Conservation (phyloP, 345 rosid species). For the Eucalyptus caleyi region DNA sequence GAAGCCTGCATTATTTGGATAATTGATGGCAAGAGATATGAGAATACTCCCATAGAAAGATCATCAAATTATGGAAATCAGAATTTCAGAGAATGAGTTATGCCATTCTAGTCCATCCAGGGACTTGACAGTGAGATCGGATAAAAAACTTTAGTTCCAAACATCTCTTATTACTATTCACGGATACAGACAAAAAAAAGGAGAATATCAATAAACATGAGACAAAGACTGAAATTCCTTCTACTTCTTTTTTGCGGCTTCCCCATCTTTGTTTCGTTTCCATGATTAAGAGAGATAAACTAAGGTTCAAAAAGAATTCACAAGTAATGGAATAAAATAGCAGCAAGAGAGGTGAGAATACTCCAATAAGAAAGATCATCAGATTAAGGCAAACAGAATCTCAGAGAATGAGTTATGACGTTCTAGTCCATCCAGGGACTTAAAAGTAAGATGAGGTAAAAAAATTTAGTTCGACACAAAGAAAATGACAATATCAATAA, state of each 20-base stretch:
- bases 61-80: neutral
- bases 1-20: neutral
- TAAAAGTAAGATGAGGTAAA: neutral
- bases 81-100: neutral
- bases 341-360: neutral
- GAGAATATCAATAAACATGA: neutral
- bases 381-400: neutral
- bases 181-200: neutral
- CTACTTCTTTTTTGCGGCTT: neutral
- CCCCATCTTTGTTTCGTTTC: neutral
- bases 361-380: neutral
- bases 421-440: neutral
- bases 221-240: neutral
- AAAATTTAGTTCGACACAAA: neutral
- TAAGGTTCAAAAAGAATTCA: neutral
- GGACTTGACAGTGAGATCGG: neutral
- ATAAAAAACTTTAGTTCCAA: neutral
- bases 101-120: neutral
- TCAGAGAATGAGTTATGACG: neutral
- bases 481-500: neutral
- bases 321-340: neutral
- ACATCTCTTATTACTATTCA: neutral
- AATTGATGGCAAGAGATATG: neutral
- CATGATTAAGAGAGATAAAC: neutral
- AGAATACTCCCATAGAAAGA: neutral